Base-by-base conservation (phyloP, 1,284 basidiomycete genomes). In the Thelephora terrestris region DNA sequence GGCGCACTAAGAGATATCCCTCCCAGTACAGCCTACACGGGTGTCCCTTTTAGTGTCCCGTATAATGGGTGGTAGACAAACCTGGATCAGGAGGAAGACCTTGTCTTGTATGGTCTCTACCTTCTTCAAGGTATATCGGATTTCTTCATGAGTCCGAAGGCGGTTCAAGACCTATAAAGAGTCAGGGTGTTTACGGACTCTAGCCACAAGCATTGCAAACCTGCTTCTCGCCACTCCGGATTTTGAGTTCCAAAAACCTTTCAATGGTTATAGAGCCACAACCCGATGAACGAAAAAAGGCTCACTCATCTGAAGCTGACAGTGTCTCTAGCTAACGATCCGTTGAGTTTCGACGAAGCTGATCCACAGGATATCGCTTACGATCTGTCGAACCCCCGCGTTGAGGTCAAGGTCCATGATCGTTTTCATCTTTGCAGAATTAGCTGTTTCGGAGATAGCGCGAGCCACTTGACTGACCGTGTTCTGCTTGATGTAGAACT, bases 401-500 rank as follows among this genome's bases (percentile, higher is more conserved):
- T 69, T 66, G 27, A 72, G 68, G 2, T 79, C 71, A 10, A 88
- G 56, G n/a, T 70, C 68, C 46, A 89, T 63, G 34, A 90, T 80
- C 23, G 69, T 59, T 35, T 68, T 64, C 85, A 90, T 89, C 86
- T 89, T 46, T 17, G 34, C 47, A 47, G 45, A 17, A 23, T 51
- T 32, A 43, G 45, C 37, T 23, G 21, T 6, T 17, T 36, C 21
- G 27, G 35, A 17, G 10, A n/a, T 38, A 24, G 39, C 23, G 47
- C 47, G 43, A 40, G 34, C 21, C 1, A 14, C 21, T 3, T 40
- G 47, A 45, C 66, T 51, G 58, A 85, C 84, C 46, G 83, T 87
- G 6, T 73, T 64, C 57, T 83, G 81, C 21, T 78, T 74, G 35
- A 89, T 77, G 55, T 88, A 89, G 53, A 85, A 81, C 85, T 83